Conservation (phyloP, 2,329 filamentous ascomycete species). For the Penicillium sp. region DNA sequence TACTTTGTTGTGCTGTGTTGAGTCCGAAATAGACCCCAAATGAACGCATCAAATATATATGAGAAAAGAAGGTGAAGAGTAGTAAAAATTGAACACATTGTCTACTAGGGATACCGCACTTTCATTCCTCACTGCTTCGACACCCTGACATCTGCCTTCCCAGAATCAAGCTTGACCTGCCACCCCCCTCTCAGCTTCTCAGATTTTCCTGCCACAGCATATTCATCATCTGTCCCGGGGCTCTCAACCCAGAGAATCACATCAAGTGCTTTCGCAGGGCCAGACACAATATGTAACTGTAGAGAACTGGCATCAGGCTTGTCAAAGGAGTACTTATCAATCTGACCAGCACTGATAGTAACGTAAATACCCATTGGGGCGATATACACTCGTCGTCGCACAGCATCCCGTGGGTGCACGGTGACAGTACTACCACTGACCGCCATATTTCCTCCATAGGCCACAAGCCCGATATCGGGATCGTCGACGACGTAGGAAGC, state of each 20-base stretch:
- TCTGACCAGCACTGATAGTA: constrained; percentile 19
- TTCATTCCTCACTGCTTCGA: constrained; percentile 5
- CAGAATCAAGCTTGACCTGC: constrained; percentile 6
- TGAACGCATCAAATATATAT: no score
- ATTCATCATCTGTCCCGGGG: constrained; percentile 12
- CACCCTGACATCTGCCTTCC: constrained; percentile 5
- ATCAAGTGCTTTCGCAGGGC: constrained; percentile 3
- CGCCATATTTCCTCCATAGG: constrained; percentile 14
- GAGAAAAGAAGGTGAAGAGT: not conserved
- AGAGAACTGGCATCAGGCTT: not conserved
- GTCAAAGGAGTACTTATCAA: constrained; percentile 13
- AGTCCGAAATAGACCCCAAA: no score
- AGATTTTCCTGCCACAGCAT: constrained; percentile 1
- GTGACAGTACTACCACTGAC: constrained; percentile 10
- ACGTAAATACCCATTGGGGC: constrained; percentile 23
- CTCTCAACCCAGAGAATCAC: constrained; percentile 21
- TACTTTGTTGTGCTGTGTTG: no score
- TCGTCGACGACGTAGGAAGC: constrained; percentile 47
- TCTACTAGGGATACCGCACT: no score
- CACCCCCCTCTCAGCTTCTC: constrained; percentile 11
- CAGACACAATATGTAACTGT: constrained; percentile 6
- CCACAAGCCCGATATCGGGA: constrained; percentile 13
- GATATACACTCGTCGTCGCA: constrained; percentile 22
- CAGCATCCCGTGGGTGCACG: constrained; percentile 21
- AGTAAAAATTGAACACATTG: not conserved